Base-by-base conservation (phyloP, 371 early-diverging fungal species). In the Mortierella sp. region DNA sequence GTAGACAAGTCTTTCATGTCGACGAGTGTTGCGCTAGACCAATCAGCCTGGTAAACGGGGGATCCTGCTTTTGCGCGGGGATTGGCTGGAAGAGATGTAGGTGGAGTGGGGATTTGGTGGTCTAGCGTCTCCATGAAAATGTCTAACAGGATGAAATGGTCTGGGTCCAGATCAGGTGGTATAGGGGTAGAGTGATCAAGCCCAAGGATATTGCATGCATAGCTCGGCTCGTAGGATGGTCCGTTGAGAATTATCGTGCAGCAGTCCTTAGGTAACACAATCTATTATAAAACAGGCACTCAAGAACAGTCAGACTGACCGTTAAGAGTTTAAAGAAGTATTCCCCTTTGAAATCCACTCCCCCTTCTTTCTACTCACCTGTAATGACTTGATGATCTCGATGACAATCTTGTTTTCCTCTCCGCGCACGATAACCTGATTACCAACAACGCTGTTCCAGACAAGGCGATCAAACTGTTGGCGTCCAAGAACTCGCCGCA, bases 391-490 rank as follows among this genome's bases (percentile, higher is more conserved):
- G 38, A 82, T 72, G 30, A 81, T 58, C 31, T 74, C 69, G 39
- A 67, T 41, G 5, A 80, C 67, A 30, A 82, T 56, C 18, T 48
- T 50, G 5, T 58, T 19, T n/a, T 82, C 71, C 24, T 67, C 58
- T 16, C 84, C 78, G 16, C 80, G 66, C 19, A 84, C 63, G 38
- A 84, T 67, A 50, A 84, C 71, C 58, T 84, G 84, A 28, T 84
- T 83, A 7, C 83, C 84, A 2, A 70, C 79, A 18, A 81, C 61
- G 39, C 66, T 60, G 67, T 84, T 79, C 66, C 72, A 79, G 31
- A 83, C 58, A n/a, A 84, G 59, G 39, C 79, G 71, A 45, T 80
- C 50, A 58, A 83, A 83, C 48, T 55, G 64, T n/a, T 48, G 61
- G 18, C 41, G 43, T 3, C 81, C 82, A 9, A 84, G 63, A 4